Evolutionary conservation across 805 yeast genomes (phyloP), one percentile per base, ranked within the genome.

Genomic region (Kluyveromyces dobzhanskii): DNA sequence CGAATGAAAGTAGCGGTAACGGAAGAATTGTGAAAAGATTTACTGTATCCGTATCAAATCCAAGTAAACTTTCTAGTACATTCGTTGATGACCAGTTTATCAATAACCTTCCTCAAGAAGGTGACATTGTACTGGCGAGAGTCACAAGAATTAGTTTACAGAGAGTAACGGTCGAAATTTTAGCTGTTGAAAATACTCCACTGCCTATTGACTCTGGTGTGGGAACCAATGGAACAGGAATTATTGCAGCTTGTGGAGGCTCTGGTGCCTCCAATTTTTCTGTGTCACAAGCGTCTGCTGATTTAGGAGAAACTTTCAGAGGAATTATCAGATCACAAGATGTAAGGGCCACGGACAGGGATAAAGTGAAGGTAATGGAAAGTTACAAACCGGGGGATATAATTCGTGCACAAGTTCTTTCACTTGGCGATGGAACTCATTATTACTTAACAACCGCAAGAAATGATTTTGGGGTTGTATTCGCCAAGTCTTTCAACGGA

Each of bases 341-440:
- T 60, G 78, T 92, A 1, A 70, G 97, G 44, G 80, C 90, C 16
- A 85, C 96, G 0, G 96, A 92, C 48, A 70, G 95, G 53, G 98
- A 92, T 56, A 76, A 76, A 52, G 88, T 87, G 24, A 80, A 81
- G 51, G 71, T 90, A 25, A 71, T 76, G 41, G 85, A 85, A 14
- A 71, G 87, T 54, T 92, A 80, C 62, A 74, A 74, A 49, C 97
- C 97, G 0, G 97, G 97, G 12, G 99, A 92, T 60, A 75, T 92
- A 38, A 84, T 92, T 2, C 70, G 95, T 44, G 96, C 95, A 0
- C 67, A 71, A 47, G 80, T 88, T 7, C 52, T 78, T 21, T 85
- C 95, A 0, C 65, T 92, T 25, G 99, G 99, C 40, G 98, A 92
- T 61, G 97, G 97, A 7, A 71, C 82, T 14, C 85, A 85, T 57